phyloP scores from a whole-genome alignment of 768 basidiomycete genomes.

The Trametes gibbosa region DNA sequence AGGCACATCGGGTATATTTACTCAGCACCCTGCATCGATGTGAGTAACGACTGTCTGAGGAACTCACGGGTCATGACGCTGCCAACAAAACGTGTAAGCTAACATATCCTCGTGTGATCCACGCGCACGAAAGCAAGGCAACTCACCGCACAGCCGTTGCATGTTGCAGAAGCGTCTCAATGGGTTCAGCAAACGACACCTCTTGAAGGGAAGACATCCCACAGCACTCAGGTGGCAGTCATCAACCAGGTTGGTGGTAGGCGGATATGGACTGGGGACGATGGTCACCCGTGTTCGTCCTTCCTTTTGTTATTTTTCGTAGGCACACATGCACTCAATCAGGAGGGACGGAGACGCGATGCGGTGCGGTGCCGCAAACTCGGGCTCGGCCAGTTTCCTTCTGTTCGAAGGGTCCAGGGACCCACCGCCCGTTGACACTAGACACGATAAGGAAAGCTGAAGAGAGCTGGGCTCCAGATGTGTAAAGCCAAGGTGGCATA shows the following conservation, averaged over 20 bases:
- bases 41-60: not conserved
- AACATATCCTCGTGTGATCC: slow-evolving; percentile 1
- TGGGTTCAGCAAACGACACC: slow-evolving; percentile 17
- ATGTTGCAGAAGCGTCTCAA: slow-evolving; percentile 22
- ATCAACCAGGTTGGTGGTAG: slow-evolving; percentile 2
- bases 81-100: slow-evolving; percentile 19
- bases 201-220: slow-evolving; percentile 21
- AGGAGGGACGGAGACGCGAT: slow-evolving; percentile 1
- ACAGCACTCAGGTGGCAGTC: slow-evolving; percentile 6
- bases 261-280: not conserved
- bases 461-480: slow-evolving; percentile 8
- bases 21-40: not conserved
- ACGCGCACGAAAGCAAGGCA: not conserved
- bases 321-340: not conserved
- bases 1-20: not conserved
- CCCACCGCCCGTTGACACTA: slow-evolving; percentile 10
- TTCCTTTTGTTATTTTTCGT: slow-evolving; percentile 8
- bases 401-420: slow-evolving; percentile 4
- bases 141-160: slow-evolving; percentile 28
- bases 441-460: slow-evolving; percentile 11
- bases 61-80: slow-evolving; percentile 27
- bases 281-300: not conserved
- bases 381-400: slow-evolving; percentile 1
- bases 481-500: not conserved
- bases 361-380: slow-evolving; percentile 8